A percentile compares a stretch with the other conserved stretches of the same genome.
Conservation (phyloP, 2,329 filamentous ascomycete genomes). For the Aspergillus novoparasiticus region DNA sequence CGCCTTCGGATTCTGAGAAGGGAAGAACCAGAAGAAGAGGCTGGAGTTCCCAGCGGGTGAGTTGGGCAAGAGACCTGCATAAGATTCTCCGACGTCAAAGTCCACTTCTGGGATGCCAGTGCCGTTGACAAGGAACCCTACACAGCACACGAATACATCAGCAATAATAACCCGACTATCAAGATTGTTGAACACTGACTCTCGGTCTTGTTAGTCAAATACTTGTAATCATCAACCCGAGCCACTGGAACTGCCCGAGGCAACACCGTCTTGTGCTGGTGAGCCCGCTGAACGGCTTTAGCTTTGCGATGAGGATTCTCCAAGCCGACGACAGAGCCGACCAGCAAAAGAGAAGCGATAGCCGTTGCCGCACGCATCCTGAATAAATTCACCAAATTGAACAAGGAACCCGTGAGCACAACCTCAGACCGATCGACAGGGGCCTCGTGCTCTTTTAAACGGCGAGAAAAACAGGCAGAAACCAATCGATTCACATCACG, state of each 20-base stretch:
- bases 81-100: slow-evolving; percentile 63
- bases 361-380: slow-evolving; percentile 10
- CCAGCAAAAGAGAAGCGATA: slow-evolving; percentile 12
- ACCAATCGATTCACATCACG: background rate
- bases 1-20: slow-evolving; percentile 44
- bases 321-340: slow-evolving; percentile 15
- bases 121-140: slow-evolving; percentile 67
- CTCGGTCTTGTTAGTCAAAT: slow-evolving; percentile 10
- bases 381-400: background rate
- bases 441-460: background rate
- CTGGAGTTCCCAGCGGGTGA: slow-evolving; percentile 45
- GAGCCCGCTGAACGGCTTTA: slow-evolving; percentile 11
- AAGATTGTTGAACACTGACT: slow-evolving; percentile 3
- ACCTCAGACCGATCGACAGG: background rate
- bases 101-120: slow-evolving; percentile 65
- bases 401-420: too few relatives aligned
- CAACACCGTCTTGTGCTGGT: background rate
- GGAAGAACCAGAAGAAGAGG: slow-evolving; percentile 55
- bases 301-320: slow-evolving; percentile 26
- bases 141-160: background rate
- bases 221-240: background rate
- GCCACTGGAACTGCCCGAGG: background rate
- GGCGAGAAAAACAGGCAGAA: background rate
- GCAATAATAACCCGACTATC: background rate
- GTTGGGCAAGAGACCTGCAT: slow-evolving; percentile 55